A percentile compares a stretch with the other conserved stretches of the same genome.
Conservation (phyloP, 345 rosid genomes). For the Firmiana major region DNA sequence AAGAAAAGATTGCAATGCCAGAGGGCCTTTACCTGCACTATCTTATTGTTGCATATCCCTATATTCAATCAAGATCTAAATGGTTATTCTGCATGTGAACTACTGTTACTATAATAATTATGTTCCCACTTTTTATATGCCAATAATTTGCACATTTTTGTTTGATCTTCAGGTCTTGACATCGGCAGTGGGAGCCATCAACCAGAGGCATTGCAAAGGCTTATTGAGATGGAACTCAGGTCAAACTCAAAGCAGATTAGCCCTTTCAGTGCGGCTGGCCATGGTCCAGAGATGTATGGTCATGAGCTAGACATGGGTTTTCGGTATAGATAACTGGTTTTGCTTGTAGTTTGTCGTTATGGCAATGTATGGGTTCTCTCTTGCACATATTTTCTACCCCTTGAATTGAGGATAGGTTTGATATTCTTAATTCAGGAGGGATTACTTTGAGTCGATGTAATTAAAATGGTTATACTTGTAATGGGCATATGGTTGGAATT, state of each 20-base stretch:
- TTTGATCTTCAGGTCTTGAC: constrained; percentile 43
- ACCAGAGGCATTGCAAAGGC: constrained; percentile 70
- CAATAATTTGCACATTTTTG: background rate
- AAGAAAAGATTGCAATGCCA: background rate
- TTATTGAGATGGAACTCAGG: constrained; percentile 71
- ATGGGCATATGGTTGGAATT: background rate
- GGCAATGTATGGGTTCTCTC: constrained; percentile 11
- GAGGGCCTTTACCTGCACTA: background rate
- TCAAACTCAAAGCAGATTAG: constrained; percentile 57
- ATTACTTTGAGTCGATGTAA: background rate
- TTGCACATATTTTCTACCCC: constrained; percentile 19
- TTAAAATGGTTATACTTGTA: background rate
- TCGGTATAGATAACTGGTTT: constrained; percentile 45
- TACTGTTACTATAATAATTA: background rate
- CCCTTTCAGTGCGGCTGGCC: constrained; percentile 38
- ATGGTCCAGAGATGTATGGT: constrained; percentile 53
- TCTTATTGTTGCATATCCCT: background rate
- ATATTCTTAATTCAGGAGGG: constrained; percentile 2
- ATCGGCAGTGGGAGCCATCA: constrained; percentile 43
- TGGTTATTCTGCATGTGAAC: background rate
- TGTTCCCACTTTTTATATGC: background rate
- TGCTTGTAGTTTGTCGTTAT: constrained; percentile 16
- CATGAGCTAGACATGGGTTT: constrained; percentile 77
- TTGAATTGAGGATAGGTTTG: constrained; percentile 6
- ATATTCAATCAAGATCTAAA: background rate